phyloP scores from a whole-genome alignment of 495 filamentous ascomycete species.

The Trichoderma orchidacearum region DNA sequence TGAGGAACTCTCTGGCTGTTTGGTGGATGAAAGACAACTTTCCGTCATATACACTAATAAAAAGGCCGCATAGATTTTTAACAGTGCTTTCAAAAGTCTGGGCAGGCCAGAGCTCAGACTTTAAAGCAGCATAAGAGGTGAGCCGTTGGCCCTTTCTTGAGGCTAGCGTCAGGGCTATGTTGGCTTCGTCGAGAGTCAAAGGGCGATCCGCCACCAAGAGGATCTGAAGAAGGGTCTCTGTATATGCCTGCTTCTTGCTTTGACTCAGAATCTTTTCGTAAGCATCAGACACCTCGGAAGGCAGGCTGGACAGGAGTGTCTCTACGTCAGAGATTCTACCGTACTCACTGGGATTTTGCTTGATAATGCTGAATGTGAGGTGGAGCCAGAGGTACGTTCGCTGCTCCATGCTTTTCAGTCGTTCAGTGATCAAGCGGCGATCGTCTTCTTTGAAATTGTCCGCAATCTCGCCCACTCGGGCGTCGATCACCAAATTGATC shows the following conservation, averaged over 20 bases:
- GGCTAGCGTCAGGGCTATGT: slow-evolving; percentile 9
- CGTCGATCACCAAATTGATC: slow-evolving; percentile 26
- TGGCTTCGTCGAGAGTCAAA: slow-evolving; percentile 12
- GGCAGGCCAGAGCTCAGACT: slow-evolving; percentile 2
- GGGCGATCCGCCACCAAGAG: slow-evolving; percentile 14
- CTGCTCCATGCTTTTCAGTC: slow-evolving; percentile 20
- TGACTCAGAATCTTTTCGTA: slow-evolving; percentile 19
- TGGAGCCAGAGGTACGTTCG: slow-evolving; percentile 38
- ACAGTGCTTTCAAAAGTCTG: slow-evolving; percentile 10
- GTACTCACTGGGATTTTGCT: slow-evolving; percentile 8
- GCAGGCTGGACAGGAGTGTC: slow-evolving; percentile 12
- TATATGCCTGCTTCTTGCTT: slow-evolving; percentile 1
- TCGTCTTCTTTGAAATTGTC: slow-evolving; percentile 3
- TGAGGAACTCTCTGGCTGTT: slow-evolving; percentile 27
- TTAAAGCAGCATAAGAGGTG: not conserved
- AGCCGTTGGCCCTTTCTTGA: not conserved
- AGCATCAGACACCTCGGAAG: slow-evolving; percentile 14
- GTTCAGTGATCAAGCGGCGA: slow-evolving; percentile 8
- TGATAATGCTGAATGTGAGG: slow-evolving; percentile 20
- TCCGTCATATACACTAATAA: slow-evolving; percentile 18
- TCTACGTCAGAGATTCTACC: slow-evolving; percentile 8
- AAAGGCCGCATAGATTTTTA: slow-evolving; percentile 21
- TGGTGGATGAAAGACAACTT: slow-evolving; percentile 29
- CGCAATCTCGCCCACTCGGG: slow-evolving; percentile 9
- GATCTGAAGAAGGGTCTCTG: slow-evolving; percentile 13